Base-by-base conservation (phyloP, 2,329 filamentous ascomycete species). In the Hypoxylon sp. region DNA sequence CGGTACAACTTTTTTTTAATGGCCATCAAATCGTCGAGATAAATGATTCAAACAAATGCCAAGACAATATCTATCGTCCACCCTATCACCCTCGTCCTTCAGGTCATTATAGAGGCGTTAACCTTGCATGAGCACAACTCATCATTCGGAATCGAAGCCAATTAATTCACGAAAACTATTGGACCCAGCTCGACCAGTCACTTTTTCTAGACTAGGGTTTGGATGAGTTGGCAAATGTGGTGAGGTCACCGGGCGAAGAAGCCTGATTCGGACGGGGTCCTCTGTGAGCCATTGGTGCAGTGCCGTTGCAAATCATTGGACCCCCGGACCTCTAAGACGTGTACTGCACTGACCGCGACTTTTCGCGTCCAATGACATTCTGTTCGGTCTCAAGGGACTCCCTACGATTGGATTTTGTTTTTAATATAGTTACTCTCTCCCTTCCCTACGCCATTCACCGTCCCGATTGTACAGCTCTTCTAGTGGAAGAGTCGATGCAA, bases 221-320 rank as follows among this genome's bases (percentile, higher is more conserved):
- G 63, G 71, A 72, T 73, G 71, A 70, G 71, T 67, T 73, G 71
- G 71, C 71, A 72, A 55, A 50, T 62, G 60, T 70, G 29, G 65
- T 68, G 71, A 68, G 44, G 61, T 68, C 69, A 72, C 68, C 29
- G 53, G 65, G 48, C 54, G 50, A 35, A 44, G 54, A 68, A 69
- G 68, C 70, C 66, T 71, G 70, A 67, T 71, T 71, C 65, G 65
- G 59, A 37, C 53, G 57, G 53, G 54, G 42, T 62, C 44, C 27
- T 21, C 63, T 57, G 65, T 55, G 46, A 68, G 62, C 61, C 57
- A 71, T 69, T 71, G 63, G 65, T 64, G 58, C 48, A 58, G 58
- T 60, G 55, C 62, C 46, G 47, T 53, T 57, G 44, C 60, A 61
- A 61, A 35, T 53, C 44, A 67, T 71, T 69, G 62, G 68, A 52